phyloP scores from a whole-genome alignment of 306 rosid genomes.

The Acacia acuminata region DNA sequence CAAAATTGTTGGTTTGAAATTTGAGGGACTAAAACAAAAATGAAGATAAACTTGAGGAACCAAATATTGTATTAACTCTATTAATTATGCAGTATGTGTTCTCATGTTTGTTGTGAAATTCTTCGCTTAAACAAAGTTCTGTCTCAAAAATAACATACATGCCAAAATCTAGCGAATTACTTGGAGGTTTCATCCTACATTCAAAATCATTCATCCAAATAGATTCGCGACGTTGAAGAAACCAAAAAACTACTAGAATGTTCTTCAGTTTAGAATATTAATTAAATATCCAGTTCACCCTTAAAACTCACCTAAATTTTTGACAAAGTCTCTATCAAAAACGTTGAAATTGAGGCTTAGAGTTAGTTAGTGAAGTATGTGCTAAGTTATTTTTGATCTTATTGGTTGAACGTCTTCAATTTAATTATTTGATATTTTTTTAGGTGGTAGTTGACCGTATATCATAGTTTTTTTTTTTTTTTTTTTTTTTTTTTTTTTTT shows the following conservation, averaged over 20 bases:
- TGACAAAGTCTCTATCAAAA: background rate
- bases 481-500: background rate
- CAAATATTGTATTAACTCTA: too few species aligned
- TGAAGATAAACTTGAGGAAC: too few species aligned
- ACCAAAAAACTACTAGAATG: background rate
- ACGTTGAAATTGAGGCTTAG: background rate
- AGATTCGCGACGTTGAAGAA: background rate
- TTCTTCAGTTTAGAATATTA: background rate
- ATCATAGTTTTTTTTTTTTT: background rate
- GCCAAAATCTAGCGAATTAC: background rate
- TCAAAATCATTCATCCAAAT: background rate
- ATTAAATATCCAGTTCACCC: background rate
- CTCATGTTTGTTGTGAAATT: background rate
- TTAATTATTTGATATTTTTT: background rate
- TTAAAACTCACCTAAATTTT: background rate
- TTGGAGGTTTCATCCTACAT: background rate
- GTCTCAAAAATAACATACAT: background rate
- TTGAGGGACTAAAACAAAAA: too few species aligned
- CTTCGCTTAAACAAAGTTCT: background rate
- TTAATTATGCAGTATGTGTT: background rate
- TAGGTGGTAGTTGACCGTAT: background rate
- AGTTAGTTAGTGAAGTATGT: background rate
- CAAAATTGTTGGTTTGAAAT: too few species aligned
- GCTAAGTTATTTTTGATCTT: background rate
- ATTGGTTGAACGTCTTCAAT: slow-evolving; percentile 12